Percentiles rank a stretch among this genome's conserved stretches.
Evolutionary conservation across 2,329 filamentous ascomycete species (phyloP).

Genomic region (Xylariales sp.): DNA sequence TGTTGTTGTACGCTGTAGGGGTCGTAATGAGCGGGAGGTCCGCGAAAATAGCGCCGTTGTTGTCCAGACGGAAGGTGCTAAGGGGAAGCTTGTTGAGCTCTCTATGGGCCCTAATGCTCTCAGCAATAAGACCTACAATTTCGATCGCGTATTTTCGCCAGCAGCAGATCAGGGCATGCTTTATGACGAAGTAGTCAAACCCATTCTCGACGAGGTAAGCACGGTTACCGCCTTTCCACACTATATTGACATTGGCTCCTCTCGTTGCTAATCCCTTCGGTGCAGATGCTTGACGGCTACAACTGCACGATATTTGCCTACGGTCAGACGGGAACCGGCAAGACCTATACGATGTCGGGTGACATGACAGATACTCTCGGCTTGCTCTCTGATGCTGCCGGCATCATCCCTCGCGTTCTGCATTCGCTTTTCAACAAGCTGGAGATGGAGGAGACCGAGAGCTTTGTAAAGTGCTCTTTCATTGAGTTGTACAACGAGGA

Average conservation of each 20-base stretch:
- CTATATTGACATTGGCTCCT: too few relatives aligned
- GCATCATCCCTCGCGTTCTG: conserved; percentile 89
- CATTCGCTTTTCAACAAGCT: conserved; percentile 84
- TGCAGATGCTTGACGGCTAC: conserved; percentile 83
- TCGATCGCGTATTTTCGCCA: conserved; percentile 94
- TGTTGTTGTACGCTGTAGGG: conserved; percentile 91
- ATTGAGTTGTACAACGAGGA: conserved; percentile 99
- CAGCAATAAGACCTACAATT: conserved; percentile 94
- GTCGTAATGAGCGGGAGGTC: conserved; percentile 87
- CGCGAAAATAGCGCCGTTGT: conserved; percentile 94
- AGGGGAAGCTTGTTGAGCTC: conserved; percentile 77
- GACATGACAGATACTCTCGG: conserved; percentile 88
- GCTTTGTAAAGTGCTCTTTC: conserved; percentile 94
- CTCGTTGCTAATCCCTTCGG: too few relatives aligned
- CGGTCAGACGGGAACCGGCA: conserved; percentile 95
- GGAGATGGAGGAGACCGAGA: conserved; percentile 72
- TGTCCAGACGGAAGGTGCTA: conserved; percentile 81
- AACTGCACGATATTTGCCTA: conserved; percentile 99
- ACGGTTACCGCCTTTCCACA: neutral
- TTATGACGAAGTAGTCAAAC: conserved; percentile 91
- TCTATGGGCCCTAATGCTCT: conserved; percentile 90
- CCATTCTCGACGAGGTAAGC: conserved; percentile 84
- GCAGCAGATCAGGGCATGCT: conserved; percentile 92
- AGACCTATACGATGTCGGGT: conserved; percentile 99
- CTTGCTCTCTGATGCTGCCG: conserved; percentile 83